Evolutionary conservation across 768 basidiomycete genomes (phyloP), one percentile per base, ranked within the genome.

Genomic region (Kwoniella botswanensis): DNA sequence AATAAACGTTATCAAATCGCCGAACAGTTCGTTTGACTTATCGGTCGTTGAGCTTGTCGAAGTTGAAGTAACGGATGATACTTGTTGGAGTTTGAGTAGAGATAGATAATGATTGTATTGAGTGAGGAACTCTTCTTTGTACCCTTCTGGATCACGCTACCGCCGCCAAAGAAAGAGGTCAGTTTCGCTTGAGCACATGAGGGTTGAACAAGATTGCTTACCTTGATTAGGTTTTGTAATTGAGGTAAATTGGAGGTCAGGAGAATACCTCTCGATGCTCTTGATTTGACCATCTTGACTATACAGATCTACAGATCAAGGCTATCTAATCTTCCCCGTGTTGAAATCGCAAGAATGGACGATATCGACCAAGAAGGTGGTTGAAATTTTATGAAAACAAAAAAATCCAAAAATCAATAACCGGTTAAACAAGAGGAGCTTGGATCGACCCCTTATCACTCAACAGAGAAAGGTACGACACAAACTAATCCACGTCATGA

Each of bases 91-190:
- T 77, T 93, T 89, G 43, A 92, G 89, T 66, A 92, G 90, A 74
- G 90, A 92, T 75, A 92, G 89, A 85, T 95, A 98, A 83, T 96
- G 93, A 71, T 92, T 93, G 91, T 94, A 97, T 87, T 99, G 96
- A 74, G 93, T 93, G 17, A 94, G 81, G 76, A 98, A 99, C 77
- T 99, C 97, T 71, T 98, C 96, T 81, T 89, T 91, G 86, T 99
- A 98, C 0, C 89, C 90, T 10, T 85, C 84, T 3, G 96, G 92
- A 82, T 97, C 93, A 55, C 97, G 88, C 79, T 81, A 56, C 9
- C n/a, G 4, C 35, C n/a, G 29, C 41, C 6, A 1, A 24, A 21
- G 52, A 59, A 54, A 46, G 13, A 18, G 6, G 10, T 17, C 35
- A 12, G 43, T 10, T 21, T 3, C 17, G 7, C 55, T 22, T 41